A percentile compares a stretch with the other conserved stretches of the same genome.
Evolutionary conservation across 2,329 filamentous ascomycete genomes (phyloP).

Genomic region (Zymoseptoria pseudotritici): DNA sequence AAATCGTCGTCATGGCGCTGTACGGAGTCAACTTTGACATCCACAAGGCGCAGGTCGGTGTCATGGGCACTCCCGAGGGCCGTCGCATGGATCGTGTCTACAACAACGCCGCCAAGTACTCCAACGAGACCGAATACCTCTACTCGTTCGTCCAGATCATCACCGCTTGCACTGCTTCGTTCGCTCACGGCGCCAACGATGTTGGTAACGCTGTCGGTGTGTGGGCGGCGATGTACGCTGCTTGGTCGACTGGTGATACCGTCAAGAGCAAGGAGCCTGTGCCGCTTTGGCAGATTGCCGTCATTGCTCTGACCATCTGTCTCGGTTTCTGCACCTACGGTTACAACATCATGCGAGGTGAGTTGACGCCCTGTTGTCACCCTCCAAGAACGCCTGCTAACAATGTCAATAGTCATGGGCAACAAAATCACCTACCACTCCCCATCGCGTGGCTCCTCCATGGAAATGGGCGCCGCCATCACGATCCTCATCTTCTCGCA

Average conservation of each 20-base stretch:
- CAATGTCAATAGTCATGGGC: constrained; percentile 35
- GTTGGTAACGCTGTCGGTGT: constrained; percentile 58
- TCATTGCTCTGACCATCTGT: constrained; percentile 50
- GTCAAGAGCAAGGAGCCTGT: constrained; percentile 57
- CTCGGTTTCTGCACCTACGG: constrained; percentile 56
- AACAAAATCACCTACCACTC: constrained; percentile 56
- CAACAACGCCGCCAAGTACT: constrained; percentile 51
- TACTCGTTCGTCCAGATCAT: constrained; percentile 61
- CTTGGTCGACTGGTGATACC: constrained; percentile 46
- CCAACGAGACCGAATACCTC: constrained; percentile 55
- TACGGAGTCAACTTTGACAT: constrained; percentile 80
- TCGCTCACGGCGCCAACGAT: constrained; percentile 64
- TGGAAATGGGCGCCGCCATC: constrained; percentile 55
- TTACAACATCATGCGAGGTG: constrained; percentile 54
- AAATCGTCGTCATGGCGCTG: constrained; percentile 53
- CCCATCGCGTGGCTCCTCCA: constrained; percentile 51
- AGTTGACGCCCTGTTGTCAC: too few species aligned
- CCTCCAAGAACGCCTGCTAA: too few species aligned
- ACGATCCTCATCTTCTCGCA: constrained; percentile 59
- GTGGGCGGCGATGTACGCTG: constrained; percentile 55
- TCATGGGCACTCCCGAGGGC: constrained; percentile 65
- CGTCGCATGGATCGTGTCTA: constrained; percentile 56
- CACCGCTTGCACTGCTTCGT: constrained; percentile 64
- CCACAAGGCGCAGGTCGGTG: constrained; percentile 65
- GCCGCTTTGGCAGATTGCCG: constrained; percentile 68